phyloP scores from a whole-genome alignment of 306 rosid genomes.

The Astragalus membranaceus region DNA sequence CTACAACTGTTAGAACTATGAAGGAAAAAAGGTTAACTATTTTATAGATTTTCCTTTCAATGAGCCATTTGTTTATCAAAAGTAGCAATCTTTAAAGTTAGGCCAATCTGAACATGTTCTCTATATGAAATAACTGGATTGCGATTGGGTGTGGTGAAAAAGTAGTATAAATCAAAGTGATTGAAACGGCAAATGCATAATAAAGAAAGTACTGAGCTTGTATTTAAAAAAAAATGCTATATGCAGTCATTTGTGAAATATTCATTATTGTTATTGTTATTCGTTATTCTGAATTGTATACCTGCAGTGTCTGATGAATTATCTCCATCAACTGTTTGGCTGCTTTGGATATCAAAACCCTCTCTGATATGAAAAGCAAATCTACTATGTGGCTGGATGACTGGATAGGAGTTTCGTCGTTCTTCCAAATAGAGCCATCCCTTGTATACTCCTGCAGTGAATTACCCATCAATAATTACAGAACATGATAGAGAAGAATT shows the following conservation, averaged over 20 bases:
- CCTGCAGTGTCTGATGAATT: slow-evolving; percentile 86
- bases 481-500: slow-evolving; percentile 15
- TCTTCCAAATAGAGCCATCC: slow-evolving; percentile 42
- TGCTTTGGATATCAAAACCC: slow-evolving; percentile 79
- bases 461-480: slow-evolving; percentile 21
- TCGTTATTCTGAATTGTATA: slow-evolving; percentile 16
- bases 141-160: neutral
- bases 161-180: neutral
- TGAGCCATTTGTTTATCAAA: no score
- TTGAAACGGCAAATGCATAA: neutral
- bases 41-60: no score
- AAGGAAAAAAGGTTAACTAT: no score
- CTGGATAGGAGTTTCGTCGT: slow-evolving; percentile 24
- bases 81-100: neutral
- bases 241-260: slow-evolving; percentile 6
- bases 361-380: slow-evolving; percentile 75
- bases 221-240: slow-evolving; percentile 17
- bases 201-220: neutral
- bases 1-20: no score
- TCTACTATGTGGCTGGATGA: slow-evolving; percentile 56
- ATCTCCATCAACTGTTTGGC: slow-evolving; percentile 71
- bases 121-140: neutral
- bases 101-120: neutral
- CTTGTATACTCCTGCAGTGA: slow-evolving; percentile 50
- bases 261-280: neutral